These are phyloP conservation scores for Cercospora beticola DNA, from an alignment of 2,329 filamentous ascomycete species.

Conservation along the genomic window DNA sequence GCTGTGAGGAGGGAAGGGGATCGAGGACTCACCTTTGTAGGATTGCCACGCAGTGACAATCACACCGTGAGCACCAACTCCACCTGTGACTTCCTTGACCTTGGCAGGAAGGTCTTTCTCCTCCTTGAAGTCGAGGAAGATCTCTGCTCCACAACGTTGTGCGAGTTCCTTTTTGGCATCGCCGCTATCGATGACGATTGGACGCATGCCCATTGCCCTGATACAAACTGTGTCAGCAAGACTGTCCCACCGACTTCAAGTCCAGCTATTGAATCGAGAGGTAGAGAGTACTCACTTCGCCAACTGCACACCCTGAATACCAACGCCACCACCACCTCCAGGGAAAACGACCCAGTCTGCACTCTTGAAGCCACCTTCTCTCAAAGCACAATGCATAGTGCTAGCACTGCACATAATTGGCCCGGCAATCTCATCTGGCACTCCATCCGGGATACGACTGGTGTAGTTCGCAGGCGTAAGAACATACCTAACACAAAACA, in stretches of 20 bases:
- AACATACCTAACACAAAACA: conserved; percentile 44
- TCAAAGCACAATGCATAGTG: conserved; percentile 59
- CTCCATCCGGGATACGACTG: conserved; percentile 55
- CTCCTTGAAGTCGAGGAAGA: conserved; percentile 55
- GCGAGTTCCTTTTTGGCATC: conserved; percentile 48
- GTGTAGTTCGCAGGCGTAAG: conserved; percentile 57
- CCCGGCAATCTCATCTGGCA: conserved; percentile 56
- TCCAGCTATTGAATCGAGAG: background rate
- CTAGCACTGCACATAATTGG: conserved; percentile 61
- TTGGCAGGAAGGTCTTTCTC: conserved; percentile 41
- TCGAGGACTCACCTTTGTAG: background rate
- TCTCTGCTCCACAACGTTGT: conserved; percentile 53
- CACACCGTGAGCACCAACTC: conserved; percentile 48
- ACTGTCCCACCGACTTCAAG: background rate
- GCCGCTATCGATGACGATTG: conserved; percentile 57
- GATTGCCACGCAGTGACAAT: conserved; percentile 39
- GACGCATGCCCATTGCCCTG: conserved; percentile 55
- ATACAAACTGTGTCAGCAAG: background rate
- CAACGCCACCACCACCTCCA: conserved; percentile 56
- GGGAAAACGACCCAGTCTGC: conserved; percentile 58
- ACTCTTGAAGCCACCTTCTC: conserved; percentile 51
- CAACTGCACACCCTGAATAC: conserved; percentile 55
- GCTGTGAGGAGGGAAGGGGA: background rate
- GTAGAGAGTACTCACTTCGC: conserved; percentile 7
- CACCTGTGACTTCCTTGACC: conserved; percentile 49